phyloP scores from a whole-genome alignment of 176 grass and related monocot genomes.

The Dactylis glomerata region DNA sequence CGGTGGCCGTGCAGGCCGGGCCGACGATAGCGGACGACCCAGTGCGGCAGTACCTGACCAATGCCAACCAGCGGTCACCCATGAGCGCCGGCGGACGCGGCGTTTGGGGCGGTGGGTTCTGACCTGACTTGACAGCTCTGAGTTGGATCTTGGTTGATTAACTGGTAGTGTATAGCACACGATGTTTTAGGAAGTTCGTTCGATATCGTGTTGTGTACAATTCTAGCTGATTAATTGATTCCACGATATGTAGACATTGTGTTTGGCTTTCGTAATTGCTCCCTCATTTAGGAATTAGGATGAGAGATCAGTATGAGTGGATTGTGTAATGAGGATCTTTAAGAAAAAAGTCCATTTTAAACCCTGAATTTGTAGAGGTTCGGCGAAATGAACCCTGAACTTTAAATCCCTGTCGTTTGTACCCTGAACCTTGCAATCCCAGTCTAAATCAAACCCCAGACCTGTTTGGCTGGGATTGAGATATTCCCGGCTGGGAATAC shows the following conservation, averaged over 20 bases:
- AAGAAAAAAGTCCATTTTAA: no score
- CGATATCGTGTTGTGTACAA: neutral
- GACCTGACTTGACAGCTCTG: neutral
- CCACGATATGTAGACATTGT: neutral
- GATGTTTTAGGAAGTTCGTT: neutral
- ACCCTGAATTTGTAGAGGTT: no score
- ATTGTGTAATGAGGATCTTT: no score
- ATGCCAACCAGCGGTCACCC: conserved; percentile 44
- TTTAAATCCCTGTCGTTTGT: no score
- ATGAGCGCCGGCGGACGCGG: neutral
- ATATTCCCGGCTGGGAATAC: no score
- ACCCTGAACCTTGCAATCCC: no score
- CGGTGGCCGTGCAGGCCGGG: neutral
- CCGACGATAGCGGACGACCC: conserved; percentile 4
- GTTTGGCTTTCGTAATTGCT: neutral
- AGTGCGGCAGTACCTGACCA: conserved; percentile 41
- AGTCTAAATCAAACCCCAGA: no score
- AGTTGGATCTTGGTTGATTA: neutral
- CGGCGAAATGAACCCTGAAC: no score
- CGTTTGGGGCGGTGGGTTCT: conserved; percentile 27
- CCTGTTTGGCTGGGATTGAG: no score
- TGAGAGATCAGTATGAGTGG: no score
- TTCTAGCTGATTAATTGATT: neutral
- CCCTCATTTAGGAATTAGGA: neutral
- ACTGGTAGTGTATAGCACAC: neutral